Evolutionary conservation across 768 basidiomycete species (phyloP).

Genomic region (Tephrocybe sp.): DNA sequence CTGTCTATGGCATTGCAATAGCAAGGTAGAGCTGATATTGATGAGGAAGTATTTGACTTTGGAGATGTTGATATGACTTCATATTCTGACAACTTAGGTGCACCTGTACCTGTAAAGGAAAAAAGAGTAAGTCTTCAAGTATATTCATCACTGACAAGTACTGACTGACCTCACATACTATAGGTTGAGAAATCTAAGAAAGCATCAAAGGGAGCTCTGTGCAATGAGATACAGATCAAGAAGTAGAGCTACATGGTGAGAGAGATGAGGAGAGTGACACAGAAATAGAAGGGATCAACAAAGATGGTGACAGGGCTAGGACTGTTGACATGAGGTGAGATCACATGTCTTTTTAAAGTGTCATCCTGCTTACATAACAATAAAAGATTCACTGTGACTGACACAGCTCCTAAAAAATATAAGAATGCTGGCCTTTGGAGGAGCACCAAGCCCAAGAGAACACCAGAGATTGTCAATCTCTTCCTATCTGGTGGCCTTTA

Average conservation of each 20-base stretch:
- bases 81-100: background rate
- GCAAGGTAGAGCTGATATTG: background rate
- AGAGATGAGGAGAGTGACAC: too few species aligned
- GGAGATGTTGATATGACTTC: background rate
- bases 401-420: conserved; percentile 9
- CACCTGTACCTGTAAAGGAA: background rate
- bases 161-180: background rate
- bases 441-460: conserved; percentile 3
- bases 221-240: background rate
- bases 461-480: conserved; percentile 6
- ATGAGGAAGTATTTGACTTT: conserved; percentile 8
- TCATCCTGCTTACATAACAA: too few species aligned
- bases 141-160: background rate
- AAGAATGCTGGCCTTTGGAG: conserved; percentile 7
- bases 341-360: too few species aligned
- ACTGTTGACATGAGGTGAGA: too few species aligned
- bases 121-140: background rate
- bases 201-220: background rate
- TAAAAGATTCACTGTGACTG: too few species aligned
- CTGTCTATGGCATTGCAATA: conserved; percentile 1
- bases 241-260: too few species aligned
- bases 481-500: conserved; percentile 17
- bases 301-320: too few species aligned
- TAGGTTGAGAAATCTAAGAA: background rate
- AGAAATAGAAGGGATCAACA: too few species aligned